These are phyloP conservation scores for Eucalyptus fibrosa DNA, from an alignment of 345 rosid species.

Conservation along the genomic window DNA sequence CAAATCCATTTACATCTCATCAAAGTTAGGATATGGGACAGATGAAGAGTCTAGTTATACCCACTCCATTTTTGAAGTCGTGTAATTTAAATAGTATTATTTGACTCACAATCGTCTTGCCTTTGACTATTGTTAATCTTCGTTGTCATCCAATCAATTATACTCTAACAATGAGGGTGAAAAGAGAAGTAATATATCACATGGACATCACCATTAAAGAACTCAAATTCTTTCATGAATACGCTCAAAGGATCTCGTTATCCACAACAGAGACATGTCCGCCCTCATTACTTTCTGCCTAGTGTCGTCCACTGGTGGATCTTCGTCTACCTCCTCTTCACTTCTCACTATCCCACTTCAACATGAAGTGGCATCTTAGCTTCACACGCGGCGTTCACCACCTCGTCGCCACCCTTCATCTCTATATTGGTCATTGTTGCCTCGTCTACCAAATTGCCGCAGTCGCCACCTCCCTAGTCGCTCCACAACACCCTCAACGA, in stretches of 20 bases:
- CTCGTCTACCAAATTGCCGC: background rate
- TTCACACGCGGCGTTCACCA: background rate
- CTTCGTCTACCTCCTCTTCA: background rate
- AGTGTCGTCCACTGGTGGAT: background rate
- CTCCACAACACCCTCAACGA: background rate
- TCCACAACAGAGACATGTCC: background rate
- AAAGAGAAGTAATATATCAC: background rate
- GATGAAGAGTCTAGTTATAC: background rate
- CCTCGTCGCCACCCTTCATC: background rate
- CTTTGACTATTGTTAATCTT: rapidly evolving
- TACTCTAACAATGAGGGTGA: background rate
- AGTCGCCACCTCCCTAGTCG: background rate
- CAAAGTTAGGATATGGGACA: background rate
- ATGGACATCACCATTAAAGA: rapidly evolving
- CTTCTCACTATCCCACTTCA: background rate
- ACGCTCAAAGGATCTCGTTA: background rate
- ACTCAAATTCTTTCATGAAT: background rate
- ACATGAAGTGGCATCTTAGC: background rate
- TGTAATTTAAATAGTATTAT: too few relatives aligned
- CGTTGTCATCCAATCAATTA: background rate
- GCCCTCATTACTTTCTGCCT: background rate
- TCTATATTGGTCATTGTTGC: background rate
- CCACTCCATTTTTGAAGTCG: rapidly evolving
- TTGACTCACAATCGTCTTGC: background rate
- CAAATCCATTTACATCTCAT: background rate